A percentile compares a stretch with the other conserved stretches of the same genome.
Conservation (phyloP, 2,329 filamentous ascomycete genomes). For the Calonectria hawksworthii region DNA sequence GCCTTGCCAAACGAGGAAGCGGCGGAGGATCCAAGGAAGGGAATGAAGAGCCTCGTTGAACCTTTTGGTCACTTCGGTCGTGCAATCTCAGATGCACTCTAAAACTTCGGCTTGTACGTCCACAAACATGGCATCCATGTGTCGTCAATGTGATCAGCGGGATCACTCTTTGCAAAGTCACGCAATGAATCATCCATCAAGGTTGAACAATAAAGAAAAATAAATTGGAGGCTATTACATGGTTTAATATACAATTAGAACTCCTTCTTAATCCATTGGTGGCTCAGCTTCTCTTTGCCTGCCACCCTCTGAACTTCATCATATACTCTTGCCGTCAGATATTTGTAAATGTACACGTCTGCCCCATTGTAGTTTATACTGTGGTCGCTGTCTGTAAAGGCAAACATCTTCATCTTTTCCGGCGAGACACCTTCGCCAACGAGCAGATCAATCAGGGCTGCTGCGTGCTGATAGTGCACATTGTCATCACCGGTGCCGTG, state of each 20-base stretch:
- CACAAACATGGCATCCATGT: neutral
- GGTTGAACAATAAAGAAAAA: neutral
- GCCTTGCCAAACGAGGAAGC: neutral
- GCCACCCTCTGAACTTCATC: slow-evolving; percentile 71
- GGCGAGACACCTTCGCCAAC: slow-evolving; percentile 71
- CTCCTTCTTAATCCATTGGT: slow-evolving; percentile 52
- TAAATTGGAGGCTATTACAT: neutral
- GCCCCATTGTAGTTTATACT: slow-evolving; percentile 71
- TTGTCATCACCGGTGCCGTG: slow-evolving; percentile 80
- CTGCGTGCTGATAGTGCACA: slow-evolving; percentile 78
- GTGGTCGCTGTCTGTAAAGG: slow-evolving; percentile 77
- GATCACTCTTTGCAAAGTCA: neutral
- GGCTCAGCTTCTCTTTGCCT: slow-evolving; percentile 43
- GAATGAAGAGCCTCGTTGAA: neutral
- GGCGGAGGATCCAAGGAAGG: neutral
- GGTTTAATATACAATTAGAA: neutral
- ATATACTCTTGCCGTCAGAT: slow-evolving; percentile 71
- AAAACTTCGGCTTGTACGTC: neutral
- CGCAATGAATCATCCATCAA: neutral
- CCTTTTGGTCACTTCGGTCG: neutral
- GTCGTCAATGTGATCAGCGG: neutral
- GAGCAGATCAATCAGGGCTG: slow-evolving; percentile 72
- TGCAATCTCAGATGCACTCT: neutral
- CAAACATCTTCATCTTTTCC: slow-evolving; percentile 73
- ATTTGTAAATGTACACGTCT: slow-evolving; percentile 71